Percentiles rank a stretch among this genome's conserved stretches.
Conservation (phyloP, 2,329 filamentous ascomycete species). For the Fusarium papillatum region DNA sequence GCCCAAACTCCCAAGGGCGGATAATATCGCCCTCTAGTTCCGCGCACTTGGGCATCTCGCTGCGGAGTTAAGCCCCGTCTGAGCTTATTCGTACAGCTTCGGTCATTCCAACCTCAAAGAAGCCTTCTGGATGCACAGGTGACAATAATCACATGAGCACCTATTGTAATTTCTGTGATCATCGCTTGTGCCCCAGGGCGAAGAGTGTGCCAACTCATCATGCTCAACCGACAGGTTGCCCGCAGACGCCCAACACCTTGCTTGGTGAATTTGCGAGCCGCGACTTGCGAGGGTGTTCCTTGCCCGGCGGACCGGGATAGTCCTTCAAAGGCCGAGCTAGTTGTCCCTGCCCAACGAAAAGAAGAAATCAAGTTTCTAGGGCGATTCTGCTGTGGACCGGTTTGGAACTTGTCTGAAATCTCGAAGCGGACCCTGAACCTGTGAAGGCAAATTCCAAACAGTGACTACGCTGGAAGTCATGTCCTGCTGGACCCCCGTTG, state of each 20-base stretch:
- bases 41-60: not conserved
- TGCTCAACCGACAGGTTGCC: conserved; percentile 17
- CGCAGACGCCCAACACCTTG: conserved; percentile 6
- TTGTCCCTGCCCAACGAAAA: conserved; percentile 36
- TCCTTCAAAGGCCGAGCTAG: conserved; percentile 25
- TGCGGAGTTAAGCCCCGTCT: conserved; percentile 8
- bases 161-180: conserved; percentile 10
- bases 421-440: conserved; percentile 1
- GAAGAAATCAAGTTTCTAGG: conserved; percentile 40
- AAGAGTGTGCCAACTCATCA: conserved; percentile 34
- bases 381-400: conserved; percentile 19
- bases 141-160: conserved; percentile 31
- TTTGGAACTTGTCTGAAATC: conserved; percentile 17
- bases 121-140: conserved; percentile 9
- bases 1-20: conserved; percentile 21
- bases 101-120: not conserved
- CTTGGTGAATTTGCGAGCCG: conserved; percentile 15
- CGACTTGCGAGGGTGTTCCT: conserved; percentile 31
- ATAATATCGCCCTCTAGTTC: conserved; percentile 8
- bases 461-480: conserved; percentile 7
- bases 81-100: conserved; percentile 7
- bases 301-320: conserved; percentile 31
- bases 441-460: conserved; percentile 10
- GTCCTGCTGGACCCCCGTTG: not conserved
- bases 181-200: conserved; percentile 8